Evolutionary conservation across 768 basidiomycete species (phyloP).

Genomic region (Kwoniella dejecticola): DNA sequence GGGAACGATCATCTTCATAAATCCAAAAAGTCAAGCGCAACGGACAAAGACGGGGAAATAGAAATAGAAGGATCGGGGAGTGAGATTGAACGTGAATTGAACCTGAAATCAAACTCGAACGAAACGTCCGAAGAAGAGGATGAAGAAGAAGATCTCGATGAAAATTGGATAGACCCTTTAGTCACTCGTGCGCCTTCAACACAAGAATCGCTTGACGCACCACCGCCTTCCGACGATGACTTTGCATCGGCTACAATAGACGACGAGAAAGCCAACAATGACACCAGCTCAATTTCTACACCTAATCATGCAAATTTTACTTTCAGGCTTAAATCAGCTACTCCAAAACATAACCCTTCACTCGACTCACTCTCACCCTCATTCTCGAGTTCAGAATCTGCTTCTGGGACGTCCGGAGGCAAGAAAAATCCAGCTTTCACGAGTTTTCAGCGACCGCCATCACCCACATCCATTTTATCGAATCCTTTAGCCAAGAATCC

Average conservation of each 20-base stretch:
- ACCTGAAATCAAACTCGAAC: conserved; percentile 11
- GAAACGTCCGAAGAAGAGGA: conserved; percentile 15
- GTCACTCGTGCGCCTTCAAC: conserved; percentile 43
- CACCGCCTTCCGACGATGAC: conserved; percentile 28
- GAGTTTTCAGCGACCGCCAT: conserved; percentile 19
- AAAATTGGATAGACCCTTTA: conserved; percentile 41
- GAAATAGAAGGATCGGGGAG: conserved; percentile 18
- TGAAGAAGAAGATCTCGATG: conserved; percentile 7
- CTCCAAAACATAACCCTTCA: conserved; percentile 7
- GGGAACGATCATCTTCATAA: not conserved
- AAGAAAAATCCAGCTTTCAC: conserved; percentile 5
- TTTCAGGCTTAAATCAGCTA: conserved; percentile 34
- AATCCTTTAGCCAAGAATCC: conserved; percentile 25
- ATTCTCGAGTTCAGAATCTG: too few species aligned
- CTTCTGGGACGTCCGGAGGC: too few species aligned
- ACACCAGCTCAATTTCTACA: too few species aligned
- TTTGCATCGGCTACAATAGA: conserved; percentile 18
- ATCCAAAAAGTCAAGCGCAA: too few species aligned
- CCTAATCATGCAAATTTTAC: conserved; percentile 27
- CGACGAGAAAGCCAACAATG: conserved; percentile 17
- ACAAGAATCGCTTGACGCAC: conserved; percentile 17
- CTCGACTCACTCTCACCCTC: too few species aligned
- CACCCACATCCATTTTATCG: conserved; percentile 39
- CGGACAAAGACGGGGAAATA: too few species aligned
- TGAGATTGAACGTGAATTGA: conserved; percentile 17